Conservation (phyloP, 2,329 filamentous ascomycete species). For the Kalmusia sp. region DNA sequence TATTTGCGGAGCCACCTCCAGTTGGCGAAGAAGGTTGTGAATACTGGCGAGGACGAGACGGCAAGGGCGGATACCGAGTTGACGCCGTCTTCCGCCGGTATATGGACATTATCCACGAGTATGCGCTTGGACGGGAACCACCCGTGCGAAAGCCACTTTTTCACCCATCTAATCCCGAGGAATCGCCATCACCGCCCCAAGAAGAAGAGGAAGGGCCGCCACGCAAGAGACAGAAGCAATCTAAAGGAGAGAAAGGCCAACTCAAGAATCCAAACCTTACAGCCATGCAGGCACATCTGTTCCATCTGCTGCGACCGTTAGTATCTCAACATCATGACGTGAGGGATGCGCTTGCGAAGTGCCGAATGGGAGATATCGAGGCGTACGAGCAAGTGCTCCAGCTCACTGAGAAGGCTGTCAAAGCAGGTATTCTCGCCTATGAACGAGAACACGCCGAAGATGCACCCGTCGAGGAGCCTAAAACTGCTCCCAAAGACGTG, state of each 20-base stretch:
- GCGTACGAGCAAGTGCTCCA: slow-evolving; percentile 78
- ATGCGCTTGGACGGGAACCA: slow-evolving; percentile 71
- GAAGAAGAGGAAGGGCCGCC: slow-evolving; percentile 36
- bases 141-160: slow-evolving; percentile 77
- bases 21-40: slow-evolving; percentile 71
- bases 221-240: slow-evolving; percentile 44
- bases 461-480: neutral
- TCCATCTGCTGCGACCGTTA: slow-evolving; percentile 86
- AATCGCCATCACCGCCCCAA: slow-evolving; percentile 41
- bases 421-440: slow-evolving; percentile 74
- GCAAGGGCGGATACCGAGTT: slow-evolving; percentile 83
- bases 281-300: slow-evolving; percentile 89
- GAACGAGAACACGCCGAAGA: slow-evolving; percentile 48
- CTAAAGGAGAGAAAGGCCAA: slow-evolving; percentile 55
- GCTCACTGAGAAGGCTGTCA: slow-evolving; percentile 78
- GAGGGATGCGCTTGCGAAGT: slow-evolving; percentile 79
- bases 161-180: slow-evolving; percentile 61
- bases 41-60: slow-evolving; percentile 84
- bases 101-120: slow-evolving; percentile 84
- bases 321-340: slow-evolving; percentile 82
- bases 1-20: slow-evolving; percentile 76
- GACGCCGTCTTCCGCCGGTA: slow-evolving; percentile 89
- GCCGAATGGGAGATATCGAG: slow-evolving; percentile 72
- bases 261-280: slow-evolving; percentile 70
- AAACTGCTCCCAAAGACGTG: slow-evolving; percentile 27